Evolutionary conservation across 352 stramenopile genomes (phyloP), one percentile per base, ranked within the genome.

Genomic region (Phytophthora rubi): DNA sequence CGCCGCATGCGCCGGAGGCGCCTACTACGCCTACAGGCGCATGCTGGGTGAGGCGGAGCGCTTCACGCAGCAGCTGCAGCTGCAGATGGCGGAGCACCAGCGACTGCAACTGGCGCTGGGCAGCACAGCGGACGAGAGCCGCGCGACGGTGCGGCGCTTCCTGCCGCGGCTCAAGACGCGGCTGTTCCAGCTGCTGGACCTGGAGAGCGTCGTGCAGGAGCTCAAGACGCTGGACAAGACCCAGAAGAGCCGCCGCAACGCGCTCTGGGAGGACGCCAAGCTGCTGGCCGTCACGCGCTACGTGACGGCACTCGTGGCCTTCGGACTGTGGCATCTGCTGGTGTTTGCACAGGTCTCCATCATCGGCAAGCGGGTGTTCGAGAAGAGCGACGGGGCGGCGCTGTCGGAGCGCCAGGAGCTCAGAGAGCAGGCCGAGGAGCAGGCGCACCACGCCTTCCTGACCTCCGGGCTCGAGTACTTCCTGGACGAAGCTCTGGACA

Each of bases 381-480:
- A 93, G 61, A 90, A 87, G 62, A 85, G 65, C 71, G 73, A 79
- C 33, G 8, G 8, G 37, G 47, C 13, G 70, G 61, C 53, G 16
- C 59, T 57, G 6, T 68, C 57, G 1, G 51, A 65, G 12, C 26
- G 42, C 21, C 54, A 74, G 58, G 68, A 68, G 33, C 33, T 66
- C 39, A 58, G 70, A 51, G 56, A 73, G 70, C 47, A 89, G 58
- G 71, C 64, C 12, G 69, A 85, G 45, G 70, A 77, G 54, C 75
- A 76, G 28, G 85, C 85, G 30, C 83, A 91, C 59, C 86, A 92
- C 70, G 66, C 70, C 16, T 94, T 94, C 68, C 57, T 94, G 30
- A 77, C 74, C n/a, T 92, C 85, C 0, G 86, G 86, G 6, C 82
- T 94, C 39, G 84, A 94, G 66, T 92, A 94, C 44, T 94, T 94